Evolutionary conservation across 106 monocot genomes (phyloP).

Genomic region (Chionographis japonica): DNA sequence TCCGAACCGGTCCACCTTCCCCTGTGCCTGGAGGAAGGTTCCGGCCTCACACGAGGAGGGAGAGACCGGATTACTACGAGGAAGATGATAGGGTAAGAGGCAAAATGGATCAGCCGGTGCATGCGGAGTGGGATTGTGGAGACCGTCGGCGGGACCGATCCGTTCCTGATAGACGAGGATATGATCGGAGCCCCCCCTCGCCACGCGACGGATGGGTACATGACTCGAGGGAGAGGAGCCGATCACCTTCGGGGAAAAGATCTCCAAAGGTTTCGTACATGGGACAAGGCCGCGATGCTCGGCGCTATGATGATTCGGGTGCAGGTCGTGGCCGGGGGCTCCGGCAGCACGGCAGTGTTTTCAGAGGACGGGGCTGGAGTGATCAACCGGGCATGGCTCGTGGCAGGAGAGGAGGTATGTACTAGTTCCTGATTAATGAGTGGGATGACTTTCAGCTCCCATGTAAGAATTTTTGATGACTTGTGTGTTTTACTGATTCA

Average conservation of each 20-base stretch:
- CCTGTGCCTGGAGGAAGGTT: conserved; percentile 26
- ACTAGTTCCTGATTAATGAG: conserved; percentile 3
- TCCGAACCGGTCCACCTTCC: conserved; percentile 19
- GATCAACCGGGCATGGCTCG: conserved; percentile 19
- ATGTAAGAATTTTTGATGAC: no score
- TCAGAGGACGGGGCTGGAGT: background rate
- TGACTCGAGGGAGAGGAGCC: conserved; percentile 47
- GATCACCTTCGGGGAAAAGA: conserved; percentile 36
- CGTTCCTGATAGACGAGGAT: conserved; percentile 20
- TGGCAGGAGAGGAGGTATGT: conserved; percentile 16
- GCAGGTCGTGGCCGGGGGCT: conserved; percentile 12
- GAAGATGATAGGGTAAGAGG: conserved; percentile 25
- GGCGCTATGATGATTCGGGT: conserved; percentile 15
- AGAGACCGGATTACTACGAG: conserved; percentile 15
- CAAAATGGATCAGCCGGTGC: conserved; percentile 22
- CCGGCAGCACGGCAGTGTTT: no score
- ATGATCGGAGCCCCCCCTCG: conserved; percentile 23
- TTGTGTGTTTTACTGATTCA: no score
- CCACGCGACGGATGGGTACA: conserved; percentile 31
- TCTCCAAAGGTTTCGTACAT: conserved; percentile 10
- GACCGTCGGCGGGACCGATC: conserved; percentile 21
- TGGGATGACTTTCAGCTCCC: no score
- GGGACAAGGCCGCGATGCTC: conserved; percentile 35
- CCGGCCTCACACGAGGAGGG: background rate
- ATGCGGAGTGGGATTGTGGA: conserved; percentile 17